phyloP scores from a whole-genome alignment of 495 filamentous ascomycete species.

The Daldinia caldariorum region DNA sequence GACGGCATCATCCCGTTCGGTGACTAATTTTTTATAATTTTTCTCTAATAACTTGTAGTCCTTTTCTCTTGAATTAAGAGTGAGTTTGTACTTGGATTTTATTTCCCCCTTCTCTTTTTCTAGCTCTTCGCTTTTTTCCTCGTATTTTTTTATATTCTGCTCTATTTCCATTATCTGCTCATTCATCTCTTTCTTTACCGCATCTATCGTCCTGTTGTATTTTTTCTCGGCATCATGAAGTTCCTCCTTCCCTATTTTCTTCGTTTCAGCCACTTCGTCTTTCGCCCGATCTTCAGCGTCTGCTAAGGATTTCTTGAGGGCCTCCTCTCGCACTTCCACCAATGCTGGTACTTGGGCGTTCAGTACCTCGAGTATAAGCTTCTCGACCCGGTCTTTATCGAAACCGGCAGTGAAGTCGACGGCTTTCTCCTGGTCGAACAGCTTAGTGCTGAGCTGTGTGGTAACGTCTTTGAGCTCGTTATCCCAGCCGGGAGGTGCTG shows the following conservation, averaged over 20 bases:
- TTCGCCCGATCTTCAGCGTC: background rate
- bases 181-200: no score
- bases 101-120: no score
- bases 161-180: no score
- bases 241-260: accelerated
- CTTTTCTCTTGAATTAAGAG: no score
- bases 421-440: background rate
- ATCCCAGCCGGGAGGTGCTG: background rate
- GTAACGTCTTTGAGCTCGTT: background rate
- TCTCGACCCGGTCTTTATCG: background rate
- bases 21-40: no score
- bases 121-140: no score
- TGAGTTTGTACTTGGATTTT: no score
- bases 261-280: no score
- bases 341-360: background rate
- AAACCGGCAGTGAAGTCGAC: background rate
- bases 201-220: background rate
- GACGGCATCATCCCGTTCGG: no score
- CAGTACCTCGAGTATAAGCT: background rate
- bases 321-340: background rate
- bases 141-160: no score
- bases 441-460: background rate
- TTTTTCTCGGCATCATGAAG: background rate
- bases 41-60: no score
- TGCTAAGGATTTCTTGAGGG: background rate